These are phyloP conservation scores for Umbelopsis isabellina DNA, from an alignment of 192 early-diverging fungal genomes.

Conservation along the genomic window DNA sequence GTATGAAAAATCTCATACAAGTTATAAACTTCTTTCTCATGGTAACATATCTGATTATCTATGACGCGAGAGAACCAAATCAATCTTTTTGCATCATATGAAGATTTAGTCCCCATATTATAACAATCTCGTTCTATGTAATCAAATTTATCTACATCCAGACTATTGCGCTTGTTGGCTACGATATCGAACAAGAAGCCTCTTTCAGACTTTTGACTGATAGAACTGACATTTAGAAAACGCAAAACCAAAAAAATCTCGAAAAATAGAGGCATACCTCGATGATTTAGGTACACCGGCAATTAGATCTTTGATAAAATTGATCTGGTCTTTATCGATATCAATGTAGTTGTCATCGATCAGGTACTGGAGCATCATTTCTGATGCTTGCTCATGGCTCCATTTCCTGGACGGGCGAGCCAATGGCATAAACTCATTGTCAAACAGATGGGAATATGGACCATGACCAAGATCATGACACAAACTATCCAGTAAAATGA, in stretches of 20 bases:
- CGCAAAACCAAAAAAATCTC: background rate
- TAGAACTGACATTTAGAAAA: background rate
- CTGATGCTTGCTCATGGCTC: conserved; percentile 80
- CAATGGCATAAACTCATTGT: conserved; percentile 81
- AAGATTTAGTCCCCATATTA: conserved; percentile 70
- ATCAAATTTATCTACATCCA: conserved; percentile 96
- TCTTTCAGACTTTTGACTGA: conserved; percentile 45
- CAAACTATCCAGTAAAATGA: conserved; percentile 45
- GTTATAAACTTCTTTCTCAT: conserved; percentile 89
- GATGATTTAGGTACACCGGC: conserved; percentile 52
- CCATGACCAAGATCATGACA: conserved; percentile 97
- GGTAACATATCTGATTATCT: conserved; percentile 87
- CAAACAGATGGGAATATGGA: conserved; percentile 95
- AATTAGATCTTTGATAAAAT: conserved; percentile 75
- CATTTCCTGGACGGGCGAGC: conserved; percentile 53
- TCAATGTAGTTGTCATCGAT: conserved; percentile 76
- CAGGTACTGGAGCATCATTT: conserved; percentile 84
- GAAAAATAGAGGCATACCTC: conserved; percentile 34
- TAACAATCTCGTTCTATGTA: conserved; percentile 80
- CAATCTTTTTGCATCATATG: conserved; percentile 59
- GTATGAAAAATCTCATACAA: conserved; percentile 89
- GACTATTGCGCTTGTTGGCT: conserved; percentile 89
- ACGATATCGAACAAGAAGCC: conserved; percentile 95
- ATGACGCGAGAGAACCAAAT: conserved; percentile 86
- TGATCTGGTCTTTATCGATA: conserved; percentile 60